Base-by-base conservation (phyloP, 2,329 filamentous ascomycete species). In the Xylaria sp. region DNA sequence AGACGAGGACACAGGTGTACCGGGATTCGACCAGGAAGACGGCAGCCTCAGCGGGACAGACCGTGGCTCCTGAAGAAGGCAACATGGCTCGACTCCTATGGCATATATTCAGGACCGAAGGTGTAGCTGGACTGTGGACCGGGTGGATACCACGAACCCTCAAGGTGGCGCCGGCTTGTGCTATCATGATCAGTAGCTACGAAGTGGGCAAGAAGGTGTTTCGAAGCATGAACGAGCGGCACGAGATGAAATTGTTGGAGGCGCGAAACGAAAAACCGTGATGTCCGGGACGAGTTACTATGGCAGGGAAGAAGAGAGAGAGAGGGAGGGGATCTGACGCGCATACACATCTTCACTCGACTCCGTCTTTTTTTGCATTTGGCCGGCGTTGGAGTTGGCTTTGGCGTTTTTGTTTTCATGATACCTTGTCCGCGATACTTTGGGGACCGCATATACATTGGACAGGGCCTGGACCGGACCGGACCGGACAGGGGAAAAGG, bases 141-240 rank as follows among this genome's bases (percentile, higher is more conserved):
- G 96, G 96, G 50, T 97, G 94, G 93, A 91, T 93, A 28, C 94
- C 96, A 0, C 86, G 96, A 45, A 97, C 93, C 72, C 83, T 98
- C 68, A 98, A 98, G 79, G 94, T 99, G 5, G 95, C 96, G 1
- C 96, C 96, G 0, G 93, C 95, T 0, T 99, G 96, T 80, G 96
- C 96, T 32, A 98, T 99, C 78, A 99, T 99, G 96, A 98, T 99
- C 78, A 97, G 93, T 78, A 97, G 91, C 78, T 99, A 98, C 79
- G 96, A 99, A 80, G 88, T 98, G 43, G 94, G 96, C 59, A 99
- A 99, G 85, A 91, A 92, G 79, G 90, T 92, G 78, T 97, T 97
- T 39, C 86, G 89, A 62, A 86, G 87, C 12, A 88, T 93, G 58
- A 97, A 98, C 68, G 84, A 87, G 75, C 81, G 78, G 41, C 76